Percentiles rank a stretch among this genome's conserved stretches.
Evolutionary conservation across 345 rosid species (phyloP).

Genomic region (Brassica napus): DNA sequence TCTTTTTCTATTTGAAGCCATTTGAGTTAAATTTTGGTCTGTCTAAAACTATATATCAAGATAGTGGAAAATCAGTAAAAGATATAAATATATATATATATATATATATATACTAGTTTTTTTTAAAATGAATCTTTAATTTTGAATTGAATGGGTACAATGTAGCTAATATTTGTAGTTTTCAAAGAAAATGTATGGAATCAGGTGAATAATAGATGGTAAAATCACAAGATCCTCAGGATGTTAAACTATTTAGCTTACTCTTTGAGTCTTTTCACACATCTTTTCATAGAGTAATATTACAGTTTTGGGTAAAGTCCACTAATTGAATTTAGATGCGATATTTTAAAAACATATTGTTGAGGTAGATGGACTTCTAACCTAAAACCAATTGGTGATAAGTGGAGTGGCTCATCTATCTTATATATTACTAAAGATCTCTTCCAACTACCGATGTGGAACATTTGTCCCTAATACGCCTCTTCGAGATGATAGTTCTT

Average conservation of each 20-base stretch:
- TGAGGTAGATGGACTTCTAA: no score
- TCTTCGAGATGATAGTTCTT: no score
- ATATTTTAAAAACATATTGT: background rate
- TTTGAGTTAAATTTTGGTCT: background rate
- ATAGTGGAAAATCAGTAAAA: background rate
- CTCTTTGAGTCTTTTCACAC: background rate
- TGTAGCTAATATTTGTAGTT: background rate
- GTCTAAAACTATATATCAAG: background rate
- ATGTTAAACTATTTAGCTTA: background rate
- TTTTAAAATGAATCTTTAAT: background rate
- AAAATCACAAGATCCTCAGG: background rate
- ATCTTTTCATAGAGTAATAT: background rate
- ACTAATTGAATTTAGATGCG: conserved; percentile 16
- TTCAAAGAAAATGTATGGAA: background rate
- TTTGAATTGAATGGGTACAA: background rate
- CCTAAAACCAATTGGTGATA: no score
- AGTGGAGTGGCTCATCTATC: no score
- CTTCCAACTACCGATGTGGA: no score
- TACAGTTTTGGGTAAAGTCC: background rate
- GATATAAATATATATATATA: background rate
- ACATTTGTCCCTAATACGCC: no score
- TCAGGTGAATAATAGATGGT: background rate
- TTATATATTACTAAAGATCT: no score
- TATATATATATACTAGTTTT: no score
- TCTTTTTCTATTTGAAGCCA: background rate